phyloP scores from a whole-genome alignment of 106 monocot genomes.

The Dendrobium chrysotoxum region DNA sequence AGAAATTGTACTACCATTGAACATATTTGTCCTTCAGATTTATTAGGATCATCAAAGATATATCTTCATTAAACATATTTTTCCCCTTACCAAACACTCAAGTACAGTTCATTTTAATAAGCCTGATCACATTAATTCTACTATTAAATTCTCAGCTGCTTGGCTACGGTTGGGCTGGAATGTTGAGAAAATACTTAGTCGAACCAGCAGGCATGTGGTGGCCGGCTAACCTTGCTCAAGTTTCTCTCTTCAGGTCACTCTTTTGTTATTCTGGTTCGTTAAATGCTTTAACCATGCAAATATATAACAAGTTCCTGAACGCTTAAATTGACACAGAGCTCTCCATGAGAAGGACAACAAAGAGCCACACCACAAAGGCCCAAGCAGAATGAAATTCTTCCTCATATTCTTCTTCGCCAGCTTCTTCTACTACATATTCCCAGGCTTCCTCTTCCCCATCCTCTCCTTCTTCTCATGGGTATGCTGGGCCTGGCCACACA shows the following conservation, averaged over 20 bases:
- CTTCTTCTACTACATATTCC: constrained; percentile 57
- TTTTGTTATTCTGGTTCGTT: not conserved
- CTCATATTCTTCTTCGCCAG: constrained; percentile 42
- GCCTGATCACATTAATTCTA: too few relatives aligned
- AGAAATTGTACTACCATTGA: too few relatives aligned
- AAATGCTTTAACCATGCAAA: not conserved
- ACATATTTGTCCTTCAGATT: too few relatives aligned
- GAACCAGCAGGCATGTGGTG: constrained; percentile 74
- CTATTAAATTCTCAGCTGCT: constrained; percentile 20
- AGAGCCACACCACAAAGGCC: constrained; percentile 15
- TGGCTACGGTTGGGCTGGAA: constrained; percentile 73
- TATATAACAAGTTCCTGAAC: too few relatives aligned
- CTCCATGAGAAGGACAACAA: constrained; percentile 55
- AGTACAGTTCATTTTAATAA: too few relatives aligned
- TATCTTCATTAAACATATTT: too few relatives aligned
- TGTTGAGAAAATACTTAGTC: constrained; percentile 53
- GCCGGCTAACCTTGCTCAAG: constrained; percentile 62
- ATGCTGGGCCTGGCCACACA: constrained; percentile 56
- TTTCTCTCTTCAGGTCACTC: constrained; percentile 64
- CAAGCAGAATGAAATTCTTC: constrained; percentile 63
- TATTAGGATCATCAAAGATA: too few relatives aligned
- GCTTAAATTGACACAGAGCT: constrained; percentile 28
- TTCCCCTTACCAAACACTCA: too few relatives aligned
- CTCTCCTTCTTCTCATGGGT: constrained; percentile 75
- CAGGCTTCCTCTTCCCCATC: constrained; percentile 63